Base-by-base conservation (phyloP, 2,329 filamentous ascomycete species). In the Penicillium sp. region DNA sequence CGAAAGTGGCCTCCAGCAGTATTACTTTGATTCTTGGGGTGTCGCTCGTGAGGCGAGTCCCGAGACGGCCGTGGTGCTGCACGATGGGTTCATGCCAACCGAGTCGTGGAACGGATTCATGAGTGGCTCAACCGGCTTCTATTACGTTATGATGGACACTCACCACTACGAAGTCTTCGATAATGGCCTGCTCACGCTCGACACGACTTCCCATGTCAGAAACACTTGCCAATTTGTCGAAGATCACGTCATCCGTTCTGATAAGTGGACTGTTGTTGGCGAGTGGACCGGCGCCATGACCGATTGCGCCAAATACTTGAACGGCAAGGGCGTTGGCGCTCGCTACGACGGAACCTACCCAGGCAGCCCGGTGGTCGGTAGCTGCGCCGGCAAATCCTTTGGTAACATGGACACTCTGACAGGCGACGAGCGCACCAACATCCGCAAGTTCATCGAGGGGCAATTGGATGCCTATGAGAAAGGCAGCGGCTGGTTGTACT, bases 201-300 rank as follows among this genome's bases (percentile, higher is more conserved):
- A 70, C 33, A 74, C 75, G 4, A 68, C 71, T 54, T 61, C 79
- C 47, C 84, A 86, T 55, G 67, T 79, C 34, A 66, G 76, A 48
- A 66, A 69, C 27, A 81, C 79, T 44, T 86, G 83, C 68, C 73
- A 71, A 45, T 76, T 78, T 54, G 74, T 73, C 3, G 61, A 65
- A 2, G 60, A 66, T 6, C 81, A 80, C 52, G 59, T 74, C 49
- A 63, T 66, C 5, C 70, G 73, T 29, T 71, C 73, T 4, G 81
- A 86, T 64, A 85, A 86, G 64, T 83, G 79, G 75, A 77, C 79
- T n/a, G 71, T 86, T 46, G 77, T 84, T 4, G 84, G 84, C 37
- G 84, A 87, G 63, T 86, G 83, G 83, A 80, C 78, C 1, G 83
- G 76, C 24, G 83, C 82, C 11, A 77, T 85, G 74, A 86, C 83